phyloP scores from a whole-genome alignment of 2,329 filamentous ascomycete genomes.

The Nemania sp. region DNA sequence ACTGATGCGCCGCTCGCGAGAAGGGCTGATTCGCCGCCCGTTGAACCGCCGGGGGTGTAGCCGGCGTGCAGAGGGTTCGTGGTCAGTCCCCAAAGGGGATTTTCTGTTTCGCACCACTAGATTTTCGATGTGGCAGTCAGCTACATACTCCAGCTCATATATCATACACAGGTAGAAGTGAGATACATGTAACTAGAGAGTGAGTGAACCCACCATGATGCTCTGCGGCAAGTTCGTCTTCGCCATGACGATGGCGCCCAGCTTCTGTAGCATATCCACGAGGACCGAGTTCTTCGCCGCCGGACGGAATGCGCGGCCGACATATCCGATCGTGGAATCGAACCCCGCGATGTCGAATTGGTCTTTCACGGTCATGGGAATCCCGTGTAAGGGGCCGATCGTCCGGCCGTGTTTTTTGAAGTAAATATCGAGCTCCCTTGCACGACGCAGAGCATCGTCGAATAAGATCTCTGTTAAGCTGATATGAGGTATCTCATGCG shows the following conservation, averaged over 20 bases:
- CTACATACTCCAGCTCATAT: too few relatives aligned
- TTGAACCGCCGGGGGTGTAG: slow-evolving; percentile 50
- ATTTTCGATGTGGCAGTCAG: not conserved
- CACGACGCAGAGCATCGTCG: slow-evolving; percentile 29
- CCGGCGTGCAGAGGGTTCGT: slow-evolving; percentile 47
- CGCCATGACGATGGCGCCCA: slow-evolving; percentile 56
- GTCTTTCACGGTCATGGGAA: slow-evolving; percentile 54
- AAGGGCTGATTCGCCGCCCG: slow-evolving; percentile 36
- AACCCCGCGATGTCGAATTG: slow-evolving; percentile 62
- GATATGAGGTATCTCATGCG: not conserved
- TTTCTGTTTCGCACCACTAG: slow-evolving; percentile 58
- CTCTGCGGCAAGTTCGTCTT: slow-evolving; percentile 51
- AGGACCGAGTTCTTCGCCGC: slow-evolving; percentile 53
- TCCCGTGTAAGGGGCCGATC: slow-evolving; percentile 32
- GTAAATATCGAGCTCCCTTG: slow-evolving; percentile 31
- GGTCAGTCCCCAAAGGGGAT: slow-evolving; percentile 55
- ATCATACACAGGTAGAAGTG: too few relatives aligned
- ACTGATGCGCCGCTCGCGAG: slow-evolving; percentile 39
- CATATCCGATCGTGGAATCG: slow-evolving; percentile 63
- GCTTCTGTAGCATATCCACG: slow-evolving; percentile 49
- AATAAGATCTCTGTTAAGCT: slow-evolving; percentile 37
- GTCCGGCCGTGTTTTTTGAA: slow-evolving; percentile 15
- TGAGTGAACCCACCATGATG: slow-evolving; percentile 36
- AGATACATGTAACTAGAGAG: too few relatives aligned
- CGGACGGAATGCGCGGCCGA: slow-evolving; percentile 52